Evolutionary conservation across 208 protist genomes (phyloP).

Genomic region (Crithidia thermophila): DNA sequence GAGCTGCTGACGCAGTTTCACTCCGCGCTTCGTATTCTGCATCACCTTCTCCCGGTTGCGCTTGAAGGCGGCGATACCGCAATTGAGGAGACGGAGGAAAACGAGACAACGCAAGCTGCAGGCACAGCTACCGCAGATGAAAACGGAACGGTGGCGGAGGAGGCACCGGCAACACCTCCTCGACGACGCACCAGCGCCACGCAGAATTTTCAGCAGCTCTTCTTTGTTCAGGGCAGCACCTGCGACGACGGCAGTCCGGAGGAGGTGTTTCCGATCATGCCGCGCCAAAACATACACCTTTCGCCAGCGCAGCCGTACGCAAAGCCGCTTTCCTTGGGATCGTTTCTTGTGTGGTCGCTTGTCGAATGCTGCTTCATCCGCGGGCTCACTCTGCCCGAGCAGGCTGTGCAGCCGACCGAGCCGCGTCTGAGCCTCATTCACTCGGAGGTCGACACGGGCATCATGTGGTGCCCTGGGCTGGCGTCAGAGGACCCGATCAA

Average conservation of each 20-base stretch:
- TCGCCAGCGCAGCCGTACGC: constrained; percentile 10
- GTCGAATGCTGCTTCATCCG: constrained; percentile 89
- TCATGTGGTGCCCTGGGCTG: constrained; percentile 76
- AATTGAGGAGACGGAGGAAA: constrained; percentile 13
- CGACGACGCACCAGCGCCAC: constrained; percentile 50
- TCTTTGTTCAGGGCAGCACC: constrained; percentile 69
- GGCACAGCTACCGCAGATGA: not conserved
- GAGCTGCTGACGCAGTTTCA: constrained; percentile 43
- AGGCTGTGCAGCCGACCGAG: constrained; percentile 14
- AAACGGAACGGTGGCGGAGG: not conserved
- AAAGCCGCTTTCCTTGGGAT: constrained; percentile 33
- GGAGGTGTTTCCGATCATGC: constrained; percentile 47
- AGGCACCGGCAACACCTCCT: not conserved
- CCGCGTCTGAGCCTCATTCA: constrained; percentile 41
- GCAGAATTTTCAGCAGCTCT: constrained; percentile 63
- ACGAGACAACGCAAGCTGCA: not conserved
- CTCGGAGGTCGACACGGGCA: constrained; percentile 46
- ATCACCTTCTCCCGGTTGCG: constrained; percentile 66
- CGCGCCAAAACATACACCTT: constrained; percentile 26
- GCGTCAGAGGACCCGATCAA: constrained; percentile 43
- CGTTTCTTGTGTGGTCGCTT: constrained; percentile 62
- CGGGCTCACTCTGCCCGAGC: constrained; percentile 53
- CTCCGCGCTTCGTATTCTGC: constrained; percentile 65
- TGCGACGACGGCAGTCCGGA: constrained; percentile 65
- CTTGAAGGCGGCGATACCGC: constrained; percentile 59